Conservation (phyloP, 768 basidiomycete genomes). For the Lentinula sp. region DNA sequence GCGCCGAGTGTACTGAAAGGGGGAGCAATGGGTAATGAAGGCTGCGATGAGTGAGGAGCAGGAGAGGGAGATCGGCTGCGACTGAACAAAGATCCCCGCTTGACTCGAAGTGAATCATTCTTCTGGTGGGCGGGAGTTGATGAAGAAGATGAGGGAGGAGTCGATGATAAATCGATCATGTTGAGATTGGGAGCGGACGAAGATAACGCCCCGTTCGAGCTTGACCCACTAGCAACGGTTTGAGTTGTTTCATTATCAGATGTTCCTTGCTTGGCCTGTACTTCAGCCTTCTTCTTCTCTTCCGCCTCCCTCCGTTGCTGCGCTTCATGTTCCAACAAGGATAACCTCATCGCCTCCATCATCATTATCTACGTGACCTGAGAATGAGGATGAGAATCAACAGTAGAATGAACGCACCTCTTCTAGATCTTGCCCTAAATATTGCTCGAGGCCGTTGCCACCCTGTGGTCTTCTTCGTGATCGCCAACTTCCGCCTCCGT, state of each 20-base stretch:
- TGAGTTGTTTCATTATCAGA: constrained; percentile 18
- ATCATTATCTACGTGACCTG: constrained; percentile 72
- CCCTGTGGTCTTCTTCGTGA: constrained; percentile 51
- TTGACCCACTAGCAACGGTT: constrained; percentile 17
- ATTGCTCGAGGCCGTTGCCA: constrained; percentile 69
- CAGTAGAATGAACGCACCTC: constrained; percentile 50
- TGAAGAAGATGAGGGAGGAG: constrained; percentile 12
- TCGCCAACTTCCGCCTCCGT: constrained; percentile 40
- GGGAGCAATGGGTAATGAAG: constrained; percentile 24
- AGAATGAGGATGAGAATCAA: constrained; percentile 8
- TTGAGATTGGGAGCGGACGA: constrained; percentile 16
- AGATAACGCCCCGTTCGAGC: constrained; percentile 15
- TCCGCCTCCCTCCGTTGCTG: constrained; percentile 75
- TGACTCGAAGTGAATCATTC: constrained; percentile 8
- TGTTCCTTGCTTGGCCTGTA: constrained; percentile 27
- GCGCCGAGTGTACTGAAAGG: constrained; percentile 40
- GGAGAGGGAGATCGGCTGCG: constrained; percentile 10
- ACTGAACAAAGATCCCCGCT: not conserved
- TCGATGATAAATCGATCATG: constrained; percentile 11
- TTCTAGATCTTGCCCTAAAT: constrained; percentile 90
- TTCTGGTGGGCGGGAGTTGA: constrained; percentile 1
- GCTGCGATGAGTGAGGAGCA: not conserved
- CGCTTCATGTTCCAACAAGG: constrained; percentile 91
- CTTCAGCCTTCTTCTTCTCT: constrained; percentile 54
- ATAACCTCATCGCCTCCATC: constrained; percentile 98